These are phyloP conservation scores for Halenospora varia DNA, from an alignment of 495 filamentous ascomycete genomes.

Conservation along the genomic window DNA sequence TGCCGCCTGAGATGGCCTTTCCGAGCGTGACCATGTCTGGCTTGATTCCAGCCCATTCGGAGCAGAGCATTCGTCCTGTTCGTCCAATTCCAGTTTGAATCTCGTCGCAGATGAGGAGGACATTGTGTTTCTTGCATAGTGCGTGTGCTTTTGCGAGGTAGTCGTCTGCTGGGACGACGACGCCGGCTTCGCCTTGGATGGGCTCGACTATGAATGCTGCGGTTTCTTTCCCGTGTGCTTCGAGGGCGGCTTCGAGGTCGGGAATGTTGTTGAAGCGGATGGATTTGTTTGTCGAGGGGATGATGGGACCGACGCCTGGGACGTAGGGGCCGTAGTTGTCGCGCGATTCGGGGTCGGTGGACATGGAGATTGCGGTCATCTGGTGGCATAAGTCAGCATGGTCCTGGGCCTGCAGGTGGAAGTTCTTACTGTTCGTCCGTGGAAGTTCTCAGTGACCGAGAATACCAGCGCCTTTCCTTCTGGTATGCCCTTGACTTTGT, in stretches of 20 bases:
- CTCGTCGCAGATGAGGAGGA: constrained; percentile 94
- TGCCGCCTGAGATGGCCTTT: constrained; percentile 96
- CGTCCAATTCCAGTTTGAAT: constrained; percentile 97
- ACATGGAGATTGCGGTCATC: constrained; percentile 95
- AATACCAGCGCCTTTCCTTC: constrained; percentile 81
- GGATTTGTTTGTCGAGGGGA: constrained; percentile 69
- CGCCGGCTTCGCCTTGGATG: constrained; percentile 97
- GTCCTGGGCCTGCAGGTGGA: constrained; percentile 8
- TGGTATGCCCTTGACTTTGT: constrained; percentile 91
- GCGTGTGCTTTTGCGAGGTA: constrained; percentile 79
- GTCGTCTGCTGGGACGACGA: constrained; percentile 88
- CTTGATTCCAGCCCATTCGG: constrained; percentile 91
- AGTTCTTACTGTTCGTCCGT: constrained; percentile 80
- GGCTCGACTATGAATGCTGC: constrained; percentile 96
- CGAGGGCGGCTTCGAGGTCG: constrained; percentile 74
- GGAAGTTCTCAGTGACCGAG: constrained; percentile 88
- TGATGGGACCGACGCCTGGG: constrained; percentile 75
- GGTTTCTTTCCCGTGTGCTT: constrained; percentile 75
- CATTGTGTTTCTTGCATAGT: constrained; percentile 91
- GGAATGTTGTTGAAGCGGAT: constrained; percentile 84
- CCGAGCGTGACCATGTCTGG: constrained; percentile 92
- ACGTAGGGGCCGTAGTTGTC: constrained; percentile 97
- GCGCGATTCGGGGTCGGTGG: constrained; percentile 88
- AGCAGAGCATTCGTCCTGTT: constrained; percentile 89
- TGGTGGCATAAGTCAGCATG: constrained; percentile 33